Evolutionary conservation across 176 grass and related monocot species (phyloP).

Genomic region (Triticum dicoccoides): DNA sequence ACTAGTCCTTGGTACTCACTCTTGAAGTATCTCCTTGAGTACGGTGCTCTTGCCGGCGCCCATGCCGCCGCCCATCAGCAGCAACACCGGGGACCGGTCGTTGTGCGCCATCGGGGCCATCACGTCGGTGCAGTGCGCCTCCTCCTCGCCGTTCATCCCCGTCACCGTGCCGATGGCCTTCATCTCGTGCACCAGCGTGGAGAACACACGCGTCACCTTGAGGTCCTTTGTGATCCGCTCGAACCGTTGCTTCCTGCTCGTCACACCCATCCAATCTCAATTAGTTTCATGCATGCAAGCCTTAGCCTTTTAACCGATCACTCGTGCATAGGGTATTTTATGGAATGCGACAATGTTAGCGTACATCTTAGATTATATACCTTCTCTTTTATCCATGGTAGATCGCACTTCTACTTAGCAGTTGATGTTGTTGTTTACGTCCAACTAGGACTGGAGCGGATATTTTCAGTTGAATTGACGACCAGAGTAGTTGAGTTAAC

Average conservation of each 20-base stretch:
- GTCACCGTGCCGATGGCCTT: conserved; percentile 61
- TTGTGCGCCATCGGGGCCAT: conserved; percentile 60
- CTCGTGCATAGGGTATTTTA: background rate
- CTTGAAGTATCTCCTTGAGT: conserved; percentile 52
- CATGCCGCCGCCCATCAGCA: conserved; percentile 81
- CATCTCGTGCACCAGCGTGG: conserved; percentile 91
- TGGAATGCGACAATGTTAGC: background rate
- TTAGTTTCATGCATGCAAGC: too few species aligned
- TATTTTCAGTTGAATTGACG: background rate
- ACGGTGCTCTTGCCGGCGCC: conserved; percentile 85
- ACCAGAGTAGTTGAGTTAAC: too few species aligned
- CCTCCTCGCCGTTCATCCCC: background rate
- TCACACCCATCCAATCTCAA: too few species aligned
- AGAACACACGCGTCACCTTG: conserved; percentile 79
- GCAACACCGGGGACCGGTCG: conserved; percentile 51
- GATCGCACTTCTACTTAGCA: too few species aligned
- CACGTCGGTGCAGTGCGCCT: conserved; percentile 53
- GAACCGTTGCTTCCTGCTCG: conserved; percentile 69
- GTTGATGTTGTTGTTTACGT: too few species aligned
- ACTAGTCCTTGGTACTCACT: conserved; percentile 8
- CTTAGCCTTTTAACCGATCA: too few species aligned
- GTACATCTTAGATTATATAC: too few species aligned
- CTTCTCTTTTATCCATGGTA: too few species aligned
- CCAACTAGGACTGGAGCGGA: too few species aligned
- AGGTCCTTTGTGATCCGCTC: conserved; percentile 69